Conservation (phyloP, 2,329 filamentous ascomycete genomes). For the Xylaria sp. region DNA sequence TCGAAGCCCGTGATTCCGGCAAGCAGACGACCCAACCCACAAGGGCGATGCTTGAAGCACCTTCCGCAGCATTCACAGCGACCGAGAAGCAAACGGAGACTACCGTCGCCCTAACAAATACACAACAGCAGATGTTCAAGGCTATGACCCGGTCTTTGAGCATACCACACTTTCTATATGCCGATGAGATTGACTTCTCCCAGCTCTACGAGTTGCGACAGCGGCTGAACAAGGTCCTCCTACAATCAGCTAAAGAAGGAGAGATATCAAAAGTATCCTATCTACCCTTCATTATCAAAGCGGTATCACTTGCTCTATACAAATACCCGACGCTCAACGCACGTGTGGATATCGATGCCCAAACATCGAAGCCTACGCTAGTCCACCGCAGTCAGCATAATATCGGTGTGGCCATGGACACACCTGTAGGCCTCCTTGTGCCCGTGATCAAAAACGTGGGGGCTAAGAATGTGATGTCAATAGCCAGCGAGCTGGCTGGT, state of each 20-base stretch:
- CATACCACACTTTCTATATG: constrained; percentile 96
- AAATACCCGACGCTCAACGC: constrained; percentile 90
- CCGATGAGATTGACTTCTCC: constrained; percentile 87
- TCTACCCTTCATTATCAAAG: constrained; percentile 95
- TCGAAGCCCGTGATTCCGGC: constrained; percentile 59
- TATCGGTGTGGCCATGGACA: constrained; percentile 96
- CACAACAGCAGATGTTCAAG: constrained; percentile 96
- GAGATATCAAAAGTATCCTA: constrained; percentile 79
- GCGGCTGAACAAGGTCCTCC: constrained; percentile 76
- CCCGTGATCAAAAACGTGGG: constrained; percentile 91
- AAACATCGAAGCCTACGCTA: constrained; percentile 75
- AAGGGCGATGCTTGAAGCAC: constrained; percentile 42
- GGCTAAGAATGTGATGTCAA: constrained; percentile 77
- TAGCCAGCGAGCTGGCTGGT: constrained; percentile 79
- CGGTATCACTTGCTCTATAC: constrained; percentile 84
- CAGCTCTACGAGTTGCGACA: constrained; percentile 76
- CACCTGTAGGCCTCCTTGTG: constrained; percentile 86
- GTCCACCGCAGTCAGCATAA: constrained; percentile 88
- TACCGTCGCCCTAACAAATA: constrained; percentile 74
- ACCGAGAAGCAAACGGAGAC: constrained; percentile 73
- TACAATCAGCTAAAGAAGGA: constrained; percentile 54
- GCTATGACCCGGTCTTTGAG: constrained; percentile 90
- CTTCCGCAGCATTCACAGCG: constrained; percentile 50
- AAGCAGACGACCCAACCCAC: constrained; percentile 41
- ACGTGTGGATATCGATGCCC: constrained; percentile 72